phyloP scores from a whole-genome alignment of 106 monocot species.

The Platanthera guangdongensis region DNA sequence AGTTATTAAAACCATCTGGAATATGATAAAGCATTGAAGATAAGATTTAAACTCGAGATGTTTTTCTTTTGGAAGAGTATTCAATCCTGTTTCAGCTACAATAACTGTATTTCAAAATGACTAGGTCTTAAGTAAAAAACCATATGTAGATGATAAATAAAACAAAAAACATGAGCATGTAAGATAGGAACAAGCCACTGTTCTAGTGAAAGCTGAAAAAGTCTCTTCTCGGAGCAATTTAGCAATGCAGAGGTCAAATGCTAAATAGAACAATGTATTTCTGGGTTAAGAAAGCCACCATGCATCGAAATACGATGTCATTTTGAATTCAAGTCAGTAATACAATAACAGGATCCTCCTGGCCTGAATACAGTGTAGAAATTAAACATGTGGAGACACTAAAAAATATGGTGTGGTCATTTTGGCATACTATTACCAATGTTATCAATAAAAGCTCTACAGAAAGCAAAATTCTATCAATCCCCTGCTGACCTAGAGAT shows the following conservation, averaged over 20 bases:
- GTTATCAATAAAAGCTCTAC: neutral
- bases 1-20: conserved; percentile 61
- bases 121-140: neutral
- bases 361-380: neutral
- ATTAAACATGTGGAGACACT: neutral
- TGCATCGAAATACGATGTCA: neutral
- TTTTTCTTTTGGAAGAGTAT: neutral
- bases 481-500: no score
- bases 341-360: neutral
- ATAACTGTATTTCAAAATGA: neutral
- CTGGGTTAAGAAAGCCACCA: neutral
- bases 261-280: neutral
- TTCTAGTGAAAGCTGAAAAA: neutral
- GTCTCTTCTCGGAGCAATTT: neutral
- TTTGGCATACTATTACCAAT: neutral
- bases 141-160: neutral
- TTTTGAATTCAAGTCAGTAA: neutral
- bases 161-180: neutral
- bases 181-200: neutral
- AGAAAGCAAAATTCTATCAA: neutral
- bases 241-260: neutral
- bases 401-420: neutral
- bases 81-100: neutral
- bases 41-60: neutral
- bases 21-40: conserved; percentile 1